Conservation (phyloP, 805 yeast species). For the Candida gorgasii region DNA sequence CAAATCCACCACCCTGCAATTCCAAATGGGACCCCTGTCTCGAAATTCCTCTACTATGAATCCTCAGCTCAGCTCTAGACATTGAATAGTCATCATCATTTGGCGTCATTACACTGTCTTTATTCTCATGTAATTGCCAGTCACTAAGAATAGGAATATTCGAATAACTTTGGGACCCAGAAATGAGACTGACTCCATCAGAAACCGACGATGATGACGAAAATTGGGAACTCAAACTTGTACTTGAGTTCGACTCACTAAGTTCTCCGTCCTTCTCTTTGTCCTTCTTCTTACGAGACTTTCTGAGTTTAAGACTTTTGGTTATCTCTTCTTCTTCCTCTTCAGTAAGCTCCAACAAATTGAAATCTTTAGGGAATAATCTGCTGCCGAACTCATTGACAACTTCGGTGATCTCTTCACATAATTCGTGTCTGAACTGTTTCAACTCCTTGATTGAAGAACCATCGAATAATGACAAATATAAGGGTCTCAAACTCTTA, state of each 20-base stretch:
- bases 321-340: conserved; percentile 28
- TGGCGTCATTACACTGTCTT: conserved; percentile 30
- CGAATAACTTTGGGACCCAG: conserved; percentile 60
- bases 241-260: conserved; percentile 13
- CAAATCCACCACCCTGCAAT: conserved; percentile 26
- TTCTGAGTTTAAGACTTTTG: conserved; percentile 40
- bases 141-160: conserved; percentile 66
- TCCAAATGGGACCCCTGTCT: conserved; percentile 13
- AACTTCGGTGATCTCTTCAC: conserved; percentile 71
- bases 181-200: conserved; percentile 61
- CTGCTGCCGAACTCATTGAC: conserved; percentile 84
- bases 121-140: conserved; percentile 39
- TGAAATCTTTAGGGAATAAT: conserved; percentile 79
- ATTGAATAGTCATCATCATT: conserved; percentile 35
- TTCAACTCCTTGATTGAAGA: conserved; percentile 60
- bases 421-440: conserved; percentile 58
- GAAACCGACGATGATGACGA: conserved; percentile 45
- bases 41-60: conserved; percentile 6
- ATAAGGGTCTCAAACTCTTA: conserved; percentile 80
- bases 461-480: conserved; percentile 61
- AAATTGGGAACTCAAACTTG: conserved; percentile 16
- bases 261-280: neutral
- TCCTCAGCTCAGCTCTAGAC: conserved; percentile 11
- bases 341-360: conserved; percentile 50
- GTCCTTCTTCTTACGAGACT: conserved; percentile 13